Base-by-base conservation (phyloP, 2,329 filamentous ascomycete genomes). In the Exophiala calicioides region DNA sequence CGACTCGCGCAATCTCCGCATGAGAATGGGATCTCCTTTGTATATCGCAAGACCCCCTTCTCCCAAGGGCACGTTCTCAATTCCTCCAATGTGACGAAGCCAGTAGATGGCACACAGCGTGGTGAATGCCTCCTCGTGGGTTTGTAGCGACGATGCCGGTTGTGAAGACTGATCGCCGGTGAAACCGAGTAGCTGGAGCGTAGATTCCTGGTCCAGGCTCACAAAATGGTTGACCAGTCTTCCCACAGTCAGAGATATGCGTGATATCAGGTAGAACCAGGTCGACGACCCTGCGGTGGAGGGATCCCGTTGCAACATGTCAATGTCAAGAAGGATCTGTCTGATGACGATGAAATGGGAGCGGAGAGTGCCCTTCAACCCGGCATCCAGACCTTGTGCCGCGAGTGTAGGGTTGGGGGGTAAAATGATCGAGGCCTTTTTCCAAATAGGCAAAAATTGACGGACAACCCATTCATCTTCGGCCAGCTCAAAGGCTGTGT, bases 21-120 rank as follows among this genome's bases (percentile, higher is more conserved):
- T n/a, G n/a, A n/a, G n/a, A n/a, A n/a, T n/a, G n/a, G n/a, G n/a
- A n/a, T n/a, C n/a, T n/a, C n/a, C n/a, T n/a, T n/a, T n/a, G n/a
- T n/a, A n/a, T n/a, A n/a, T n/a, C n/a, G n/a, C n/a, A n/a, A n/a
- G n/a, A n/a, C n/a, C n/a, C n/a, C n/a, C n/a, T n/a, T 44, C 40
- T 9, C 21, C 30, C 32, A 44, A 20, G 20, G 7, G 8, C 7
- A 36, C 15, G n/a, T 19, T 20, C 10, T 44, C 40, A 16, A 44
- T 44, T 8, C 40, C 40, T 20, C 27, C 23, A 12, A 44, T 10
- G 8, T 44, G 21, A 9, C 40, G 40, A 20, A 36, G 31, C 40
- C 40, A 44, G 23, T 44, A 44, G 18, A 44, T 27, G 10, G 31
- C 40, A 19, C 32, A 44, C 12, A 44, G 32, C 9, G 10, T 15